Evolutionary conservation across 179 eudicot genomes (phyloP).

Genomic region (Drosera spatulata): DNA sequence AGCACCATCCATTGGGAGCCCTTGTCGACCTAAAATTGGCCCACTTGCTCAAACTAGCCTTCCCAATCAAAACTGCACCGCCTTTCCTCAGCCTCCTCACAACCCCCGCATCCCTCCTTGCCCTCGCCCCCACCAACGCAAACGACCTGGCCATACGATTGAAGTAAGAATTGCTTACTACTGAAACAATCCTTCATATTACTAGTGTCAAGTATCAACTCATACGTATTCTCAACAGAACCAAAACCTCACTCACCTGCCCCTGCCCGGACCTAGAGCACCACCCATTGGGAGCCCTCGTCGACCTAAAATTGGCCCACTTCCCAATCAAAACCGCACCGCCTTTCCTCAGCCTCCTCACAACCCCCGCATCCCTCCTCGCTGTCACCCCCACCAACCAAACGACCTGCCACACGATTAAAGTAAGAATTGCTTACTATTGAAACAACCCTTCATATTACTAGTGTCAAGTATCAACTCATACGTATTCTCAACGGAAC

Average conservation of each 20-base stretch:
- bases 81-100: constrained; percentile 37
- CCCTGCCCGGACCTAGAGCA: constrained; percentile 43
- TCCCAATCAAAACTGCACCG: constrained; percentile 49
- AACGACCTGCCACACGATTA: constrained; percentile 47
- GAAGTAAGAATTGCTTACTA: too few relatives aligned
- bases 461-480: too few relatives aligned
- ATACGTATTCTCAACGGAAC: too few relatives aligned
- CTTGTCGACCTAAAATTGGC: constrained; percentile 17
- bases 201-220: too few relatives aligned
- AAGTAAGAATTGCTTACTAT: too few relatives aligned
- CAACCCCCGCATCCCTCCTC: constrained; percentile 41
- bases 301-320: constrained; percentile 35
- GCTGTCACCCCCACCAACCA: constrained; percentile 41
- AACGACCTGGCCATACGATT: constrained; percentile 46
- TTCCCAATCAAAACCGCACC: constrained; percentile 56
- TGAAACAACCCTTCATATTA: too few relatives aligned
- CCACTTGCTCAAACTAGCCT: constrained; percentile 69
- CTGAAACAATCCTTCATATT: too few relatives aligned
- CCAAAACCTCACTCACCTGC: constrained; percentile 14
- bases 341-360: constrained; percentile 31
- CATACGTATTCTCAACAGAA: too few relatives aligned
- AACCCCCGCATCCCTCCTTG: constrained; percentile 39
- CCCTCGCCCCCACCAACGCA: constrained; percentile 44
- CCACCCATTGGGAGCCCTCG: constrained; percentile 36
- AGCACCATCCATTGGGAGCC: constrained; percentile 45